Evolutionary conservation across 257 asterid species (phyloP).

Genomic region (Fraxinus anomala): DNA sequence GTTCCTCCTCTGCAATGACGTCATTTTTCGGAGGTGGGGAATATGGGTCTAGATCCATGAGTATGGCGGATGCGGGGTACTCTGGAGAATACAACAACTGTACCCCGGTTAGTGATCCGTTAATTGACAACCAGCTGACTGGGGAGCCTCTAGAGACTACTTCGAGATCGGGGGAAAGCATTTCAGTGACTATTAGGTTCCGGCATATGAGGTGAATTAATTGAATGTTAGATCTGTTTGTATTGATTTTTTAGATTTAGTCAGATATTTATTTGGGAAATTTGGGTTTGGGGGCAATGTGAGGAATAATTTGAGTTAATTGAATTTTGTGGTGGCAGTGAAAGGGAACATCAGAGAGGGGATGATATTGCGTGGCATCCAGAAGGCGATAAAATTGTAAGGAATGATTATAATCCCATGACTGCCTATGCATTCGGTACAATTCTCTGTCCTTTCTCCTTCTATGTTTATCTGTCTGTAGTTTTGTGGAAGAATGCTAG

Average conservation of each 20-base stretch:
- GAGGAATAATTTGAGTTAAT: slow-evolving; percentile 28
- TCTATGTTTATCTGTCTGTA: not conserved
- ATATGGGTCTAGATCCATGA: slow-evolving; percentile 73
- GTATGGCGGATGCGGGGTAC: slow-evolving; percentile 40
- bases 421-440: slow-evolving; percentile 94
- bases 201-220: slow-evolving; percentile 85
- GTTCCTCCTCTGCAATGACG: slow-evolving; percentile 63
- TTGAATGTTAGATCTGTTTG: slow-evolving; percentile 49
- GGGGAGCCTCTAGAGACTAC: slow-evolving; percentile 57
- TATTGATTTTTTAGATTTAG: slow-evolving; percentile 19
- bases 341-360: slow-evolving; percentile 86
- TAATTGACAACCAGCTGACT: slow-evolving; percentile 62
- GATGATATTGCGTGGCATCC: slow-evolving; percentile 94
- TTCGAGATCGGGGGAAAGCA: slow-evolving; percentile 89
- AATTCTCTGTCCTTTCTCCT: slow-evolving; percentile 21
- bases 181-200: slow-evolving; percentile 91
- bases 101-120: slow-evolving; percentile 66
- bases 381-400: slow-evolving; percentile 77
- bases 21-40: slow-evolving; percentile 59
- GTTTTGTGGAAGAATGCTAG: not conserved
- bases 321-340: slow-evolving; percentile 56
- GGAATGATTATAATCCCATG: slow-evolving; percentile 81
- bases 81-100: slow-evolving; percentile 40
- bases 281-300: slow-evolving; percentile 31
- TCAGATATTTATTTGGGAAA: too few relatives aligned